Percentiles rank a stretch among this genome's conserved stretches.
These are phyloP conservation scores for Globisporangium paroecandrum DNA, from an alignment of 352 stramenopile species.

Conservation along the genomic window DNA sequence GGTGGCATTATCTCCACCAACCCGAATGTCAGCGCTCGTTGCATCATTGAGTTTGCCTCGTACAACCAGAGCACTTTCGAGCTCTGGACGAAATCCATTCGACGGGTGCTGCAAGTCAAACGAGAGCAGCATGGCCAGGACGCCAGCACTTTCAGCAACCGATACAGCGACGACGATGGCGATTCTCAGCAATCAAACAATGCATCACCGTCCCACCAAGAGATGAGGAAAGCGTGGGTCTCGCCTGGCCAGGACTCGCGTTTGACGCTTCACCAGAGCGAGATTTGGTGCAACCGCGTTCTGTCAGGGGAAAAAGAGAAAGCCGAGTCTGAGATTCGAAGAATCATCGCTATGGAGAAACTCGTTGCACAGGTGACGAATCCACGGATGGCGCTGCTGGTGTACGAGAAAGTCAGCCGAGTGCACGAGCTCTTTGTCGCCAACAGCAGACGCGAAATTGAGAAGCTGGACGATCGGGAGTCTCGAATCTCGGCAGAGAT, in stretches of 20 bases:
- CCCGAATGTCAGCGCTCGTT: conserved; percentile 50
- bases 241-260: conserved; percentile 82
- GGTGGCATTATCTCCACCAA: conserved; percentile 54
- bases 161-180: not conserved
- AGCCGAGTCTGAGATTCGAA: conserved; percentile 74
- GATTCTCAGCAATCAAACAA: conserved; percentile 15
- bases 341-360: conserved; percentile 85
- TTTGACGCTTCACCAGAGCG: conserved; percentile 78
- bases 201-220: conserved; percentile 11
- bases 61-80: conserved; percentile 83
- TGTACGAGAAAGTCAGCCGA: conserved; percentile 86
- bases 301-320: conserved; percentile 80
- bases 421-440: conserved; percentile 84
- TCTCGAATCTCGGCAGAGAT: conserved; percentile 47
- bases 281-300: conserved; percentile 84
- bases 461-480: conserved; percentile 44
- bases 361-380: conserved; percentile 75
- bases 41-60: conserved; percentile 75
- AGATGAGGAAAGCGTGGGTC: conserved; percentile 41
- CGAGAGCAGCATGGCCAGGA: conserved; percentile 34
- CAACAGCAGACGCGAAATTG: conserved; percentile 76
- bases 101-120: conserved; percentile 58
- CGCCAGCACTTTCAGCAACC: conserved; percentile 11
- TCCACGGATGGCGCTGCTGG: conserved; percentile 75
- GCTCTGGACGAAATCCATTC: conserved; percentile 82